Conservation (phyloP, 73 alveolate genomes). For the Paramecium tetraurelia region DNA sequence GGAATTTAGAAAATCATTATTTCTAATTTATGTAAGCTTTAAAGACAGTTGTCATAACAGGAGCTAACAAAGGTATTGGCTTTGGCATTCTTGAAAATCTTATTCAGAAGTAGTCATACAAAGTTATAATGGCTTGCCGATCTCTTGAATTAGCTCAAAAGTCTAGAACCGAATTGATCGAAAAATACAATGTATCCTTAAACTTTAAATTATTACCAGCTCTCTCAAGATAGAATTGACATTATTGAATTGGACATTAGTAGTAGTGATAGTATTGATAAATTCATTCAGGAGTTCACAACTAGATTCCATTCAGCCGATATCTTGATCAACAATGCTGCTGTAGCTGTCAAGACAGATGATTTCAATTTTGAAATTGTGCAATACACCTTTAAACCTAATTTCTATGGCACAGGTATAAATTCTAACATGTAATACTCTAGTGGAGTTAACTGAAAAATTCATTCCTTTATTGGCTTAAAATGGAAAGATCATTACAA, state of each 20-base stretch:
- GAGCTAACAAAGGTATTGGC: constrained; percentile 78
- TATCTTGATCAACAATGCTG: constrained; percentile 71
- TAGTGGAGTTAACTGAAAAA: constrained; percentile 70
- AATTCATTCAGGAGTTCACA: constrained; percentile 53
- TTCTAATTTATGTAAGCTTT: background rate
- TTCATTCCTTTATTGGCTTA: constrained; percentile 60
- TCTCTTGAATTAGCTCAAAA: constrained; percentile 61
- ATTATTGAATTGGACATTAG: constrained; percentile 66
- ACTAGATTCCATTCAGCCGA: constrained; percentile 56
- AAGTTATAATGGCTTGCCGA: constrained; percentile 70
- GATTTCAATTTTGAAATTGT: constrained; percentile 55
- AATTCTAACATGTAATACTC: background rate
- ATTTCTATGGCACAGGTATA: constrained; percentile 68
- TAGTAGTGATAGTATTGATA: constrained; percentile 58
- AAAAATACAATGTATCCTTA: background rate
- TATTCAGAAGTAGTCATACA: constrained; percentile 58
- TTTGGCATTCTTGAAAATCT: constrained; percentile 67
- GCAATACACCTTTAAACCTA: constrained; percentile 52
- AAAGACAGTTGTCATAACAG: constrained; percentile 72
- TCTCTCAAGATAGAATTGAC: constrained; percentile 63
- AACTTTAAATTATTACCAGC: background rate
- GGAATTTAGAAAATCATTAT: background rate
- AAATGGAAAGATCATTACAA: constrained; percentile 68
- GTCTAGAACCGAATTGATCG: constrained; percentile 45
- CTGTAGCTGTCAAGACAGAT: constrained; percentile 64